phyloP scores from a whole-genome alignment of 805 yeast genomes.

The Cyberlindnera sargentensis region DNA sequence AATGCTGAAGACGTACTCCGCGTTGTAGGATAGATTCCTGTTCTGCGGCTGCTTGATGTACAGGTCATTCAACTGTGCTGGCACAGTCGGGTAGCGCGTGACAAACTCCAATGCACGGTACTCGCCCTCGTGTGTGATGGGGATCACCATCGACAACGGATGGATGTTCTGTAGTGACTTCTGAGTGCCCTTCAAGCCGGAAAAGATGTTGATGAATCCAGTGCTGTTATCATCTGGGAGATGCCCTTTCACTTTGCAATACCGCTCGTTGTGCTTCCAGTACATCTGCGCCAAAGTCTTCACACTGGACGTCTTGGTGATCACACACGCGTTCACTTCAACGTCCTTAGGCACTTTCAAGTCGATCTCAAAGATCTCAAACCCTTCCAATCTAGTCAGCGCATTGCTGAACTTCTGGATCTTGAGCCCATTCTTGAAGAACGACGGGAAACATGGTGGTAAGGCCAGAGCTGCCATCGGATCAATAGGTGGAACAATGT shows the following conservation, averaged over 20 bases:
- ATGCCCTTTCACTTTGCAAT: constrained; percentile 72
- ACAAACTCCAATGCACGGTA: constrained; percentile 62
- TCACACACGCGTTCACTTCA: constrained; percentile 58
- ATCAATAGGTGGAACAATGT: constrained; percentile 77
- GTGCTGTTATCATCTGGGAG: constrained; percentile 62
- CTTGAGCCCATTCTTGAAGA: constrained; percentile 50
- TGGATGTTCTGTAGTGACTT: constrained; percentile 51
- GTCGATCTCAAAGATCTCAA: constrained; percentile 75
- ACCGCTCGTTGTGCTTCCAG: constrained; percentile 58
- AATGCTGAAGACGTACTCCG: constrained; percentile 58
- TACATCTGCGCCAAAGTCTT: constrained; percentile 71
- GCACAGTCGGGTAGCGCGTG: constrained; percentile 64
- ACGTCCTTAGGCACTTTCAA: constrained; percentile 62
- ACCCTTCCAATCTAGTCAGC: constrained; percentile 60
- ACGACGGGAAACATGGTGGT: constrained; percentile 84
- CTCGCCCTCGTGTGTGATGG: constrained; percentile 65
- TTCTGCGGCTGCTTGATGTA: constrained; percentile 85
- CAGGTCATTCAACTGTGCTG: constrained; percentile 61
- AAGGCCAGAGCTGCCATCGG: constrained; percentile 69
- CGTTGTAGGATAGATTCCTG: constrained; percentile 46
- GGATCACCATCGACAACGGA: constrained; percentile 67
- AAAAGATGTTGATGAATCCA: constrained; percentile 72
- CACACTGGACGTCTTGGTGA: constrained; percentile 34
- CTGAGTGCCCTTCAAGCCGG: constrained; percentile 58
- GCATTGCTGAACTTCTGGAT: constrained; percentile 72